Percentiles rank a stretch among this genome's conserved stretches.
phyloP scores from a whole-genome alignment of 2,329 filamentous ascomycete genomes.

The Lasiodiplodia sp. region DNA sequence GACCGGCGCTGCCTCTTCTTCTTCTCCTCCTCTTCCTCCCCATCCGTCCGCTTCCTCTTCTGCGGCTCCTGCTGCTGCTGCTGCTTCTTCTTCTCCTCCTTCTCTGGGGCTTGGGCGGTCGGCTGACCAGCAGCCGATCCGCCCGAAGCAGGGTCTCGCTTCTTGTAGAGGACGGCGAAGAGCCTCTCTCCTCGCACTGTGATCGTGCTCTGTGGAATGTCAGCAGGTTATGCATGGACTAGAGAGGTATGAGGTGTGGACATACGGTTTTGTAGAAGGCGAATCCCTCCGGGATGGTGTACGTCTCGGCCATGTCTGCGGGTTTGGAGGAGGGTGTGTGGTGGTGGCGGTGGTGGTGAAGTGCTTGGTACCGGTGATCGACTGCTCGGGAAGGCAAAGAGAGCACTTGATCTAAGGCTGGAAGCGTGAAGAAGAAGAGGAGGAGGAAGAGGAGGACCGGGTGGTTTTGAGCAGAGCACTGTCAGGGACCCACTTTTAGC shows the following conservation, averaged over 20 bases:
- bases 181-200: not conserved
- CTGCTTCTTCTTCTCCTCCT: no score
- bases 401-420: no score
- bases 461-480: no score
- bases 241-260: not conserved
- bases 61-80: no score
- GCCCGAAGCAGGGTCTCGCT: not conserved
- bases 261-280: not conserved
- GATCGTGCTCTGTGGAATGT: not conserved
- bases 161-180: not conserved
- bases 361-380: no score
- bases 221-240: not conserved
- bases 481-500: no score
- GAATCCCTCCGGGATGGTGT: not conserved
- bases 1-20: no score
- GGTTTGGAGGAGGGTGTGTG: not conserved
- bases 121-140: not conserved
- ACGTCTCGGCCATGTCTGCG: not conserved
- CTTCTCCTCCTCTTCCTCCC: no score
- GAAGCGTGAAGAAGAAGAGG: no score
- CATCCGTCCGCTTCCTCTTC: no score
- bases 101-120: not conserved
- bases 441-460: no score
- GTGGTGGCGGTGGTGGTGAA: not conserved
- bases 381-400: no score